Conservation (phyloP, 208 protist species). For the Wallacemonas sp. region DNA sequence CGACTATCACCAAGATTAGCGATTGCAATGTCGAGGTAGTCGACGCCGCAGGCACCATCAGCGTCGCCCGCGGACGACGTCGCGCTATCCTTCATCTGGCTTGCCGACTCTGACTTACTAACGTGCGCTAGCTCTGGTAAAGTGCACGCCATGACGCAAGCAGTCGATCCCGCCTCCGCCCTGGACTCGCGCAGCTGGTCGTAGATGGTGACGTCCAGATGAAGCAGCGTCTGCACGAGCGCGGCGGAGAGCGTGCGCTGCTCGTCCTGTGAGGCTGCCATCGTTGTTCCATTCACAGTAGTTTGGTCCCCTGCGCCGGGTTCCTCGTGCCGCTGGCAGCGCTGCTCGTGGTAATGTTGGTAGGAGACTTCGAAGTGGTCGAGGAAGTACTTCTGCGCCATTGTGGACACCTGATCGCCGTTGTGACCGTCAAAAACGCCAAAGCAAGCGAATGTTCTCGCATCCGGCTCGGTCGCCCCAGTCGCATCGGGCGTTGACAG, state of each 20-base stretch:
- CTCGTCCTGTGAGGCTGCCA: not conserved
- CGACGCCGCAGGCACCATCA: not conserved
- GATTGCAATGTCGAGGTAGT: slow-evolving; percentile 40
- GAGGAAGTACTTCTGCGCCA: slow-evolving; percentile 51
- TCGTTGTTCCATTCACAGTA: not conserved
- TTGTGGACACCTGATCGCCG: slow-evolving; percentile 42
- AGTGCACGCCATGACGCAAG: slow-evolving; percentile 31
- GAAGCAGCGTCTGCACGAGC: slow-evolving; percentile 66
- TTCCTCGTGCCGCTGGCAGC: not conserved
- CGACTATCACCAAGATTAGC: slow-evolving; percentile 79
- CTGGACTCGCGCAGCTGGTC: slow-evolving; percentile 19
- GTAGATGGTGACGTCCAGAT: slow-evolving; percentile 65
- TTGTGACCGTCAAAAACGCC: slow-evolving; percentile 83
- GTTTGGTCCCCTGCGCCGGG: too few relatives aligned
- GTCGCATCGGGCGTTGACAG: not conserved
- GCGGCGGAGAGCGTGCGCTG: slow-evolving; percentile 54
- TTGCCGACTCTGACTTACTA: too few relatives aligned
- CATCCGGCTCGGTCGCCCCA: slow-evolving; percentile 9
- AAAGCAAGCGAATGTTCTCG: slow-evolving; percentile 26
- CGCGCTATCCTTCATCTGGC: not conserved
- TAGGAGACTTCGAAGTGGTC: slow-evolving; percentile 52
- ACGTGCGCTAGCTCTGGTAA: slow-evolving; percentile 2
- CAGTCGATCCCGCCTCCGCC: slow-evolving; percentile 44
- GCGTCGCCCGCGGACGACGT: not conserved
- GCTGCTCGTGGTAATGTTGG: slow-evolving; percentile 14